These are phyloP conservation scores for Boletus huronensis DNA, from an alignment of 768 basidiomycete genomes.

Conservation along the genomic window DNA sequence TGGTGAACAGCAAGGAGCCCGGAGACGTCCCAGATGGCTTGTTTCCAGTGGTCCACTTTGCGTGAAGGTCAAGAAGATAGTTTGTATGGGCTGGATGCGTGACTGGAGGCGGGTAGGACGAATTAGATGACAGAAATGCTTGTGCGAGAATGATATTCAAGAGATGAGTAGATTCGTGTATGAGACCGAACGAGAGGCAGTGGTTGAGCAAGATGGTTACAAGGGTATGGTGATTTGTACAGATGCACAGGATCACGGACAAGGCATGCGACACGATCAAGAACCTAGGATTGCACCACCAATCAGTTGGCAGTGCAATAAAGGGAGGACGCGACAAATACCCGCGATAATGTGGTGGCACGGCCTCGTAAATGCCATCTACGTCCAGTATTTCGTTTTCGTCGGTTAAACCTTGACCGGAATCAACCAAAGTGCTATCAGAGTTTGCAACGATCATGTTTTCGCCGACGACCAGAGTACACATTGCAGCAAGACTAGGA, in stretches of 20 bases:
- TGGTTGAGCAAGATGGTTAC: slow-evolving; percentile 48
- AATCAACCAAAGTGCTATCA: slow-evolving; percentile 12
- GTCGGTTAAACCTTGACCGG: slow-evolving; percentile 24
- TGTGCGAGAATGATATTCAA: slow-evolving; percentile 41
- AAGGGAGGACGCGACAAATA: slow-evolving; percentile 21
- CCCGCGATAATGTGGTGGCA: slow-evolving; percentile 53
- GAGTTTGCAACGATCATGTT: slow-evolving; percentile 33
- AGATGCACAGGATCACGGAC: slow-evolving; percentile 42
- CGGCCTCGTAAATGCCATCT: slow-evolving; percentile 47
- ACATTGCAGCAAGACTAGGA: slow-evolving; percentile 43
- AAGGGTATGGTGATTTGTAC: slow-evolving; percentile 47
- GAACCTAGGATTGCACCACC: slow-evolving; percentile 32
- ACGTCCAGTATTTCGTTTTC: slow-evolving; percentile 26
- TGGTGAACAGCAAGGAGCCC: slow-evolving; percentile 20
- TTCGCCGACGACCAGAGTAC: slow-evolving; percentile 46
- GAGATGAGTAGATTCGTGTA: slow-evolving; percentile 41
- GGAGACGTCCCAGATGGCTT: neutral
- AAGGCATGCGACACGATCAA: slow-evolving; percentile 53
- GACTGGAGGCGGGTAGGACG: slow-evolving; percentile 28
- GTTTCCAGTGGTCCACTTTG: slow-evolving; percentile 35
- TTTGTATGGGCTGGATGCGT: slow-evolving; percentile 44
- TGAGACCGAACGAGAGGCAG: slow-evolving; percentile 42
- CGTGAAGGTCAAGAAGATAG: slow-evolving; percentile 45
- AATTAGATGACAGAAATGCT: slow-evolving; percentile 32
- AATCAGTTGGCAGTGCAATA: slow-evolving; percentile 10